phyloP scores from a whole-genome alignment of 2,329 filamentous ascomycete species.

The Fusarium miscanthi region DNA sequence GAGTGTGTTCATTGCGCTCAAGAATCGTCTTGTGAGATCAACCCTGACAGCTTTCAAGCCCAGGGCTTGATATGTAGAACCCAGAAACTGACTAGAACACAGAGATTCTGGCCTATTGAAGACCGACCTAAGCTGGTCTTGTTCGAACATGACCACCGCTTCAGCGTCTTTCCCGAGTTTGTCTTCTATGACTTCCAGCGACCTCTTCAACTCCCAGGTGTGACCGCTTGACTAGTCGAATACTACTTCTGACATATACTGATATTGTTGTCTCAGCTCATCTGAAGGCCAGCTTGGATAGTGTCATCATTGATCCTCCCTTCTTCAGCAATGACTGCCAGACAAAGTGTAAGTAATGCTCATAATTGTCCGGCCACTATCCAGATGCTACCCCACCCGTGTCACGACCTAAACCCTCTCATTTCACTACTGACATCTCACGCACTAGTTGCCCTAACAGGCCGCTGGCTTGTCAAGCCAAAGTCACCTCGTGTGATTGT shows the following conservation, averaged over 20 bases:
- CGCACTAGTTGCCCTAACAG: conserved; percentile 74
- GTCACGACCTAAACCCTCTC: neutral
- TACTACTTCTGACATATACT: neutral
- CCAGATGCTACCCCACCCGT: neutral
- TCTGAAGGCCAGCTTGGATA: conserved; percentile 73
- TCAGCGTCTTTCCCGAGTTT: conserved; percentile 79
- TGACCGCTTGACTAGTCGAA: neutral
- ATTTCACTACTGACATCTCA: conserved; percentile 25
- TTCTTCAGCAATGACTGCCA: conserved; percentile 85
- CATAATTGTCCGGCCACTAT: neutral
- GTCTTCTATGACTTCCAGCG: conserved; percentile 78
- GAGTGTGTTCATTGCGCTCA: conserved; percentile 80
- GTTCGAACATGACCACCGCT: conserved; percentile 80
- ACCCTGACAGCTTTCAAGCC: neutral
- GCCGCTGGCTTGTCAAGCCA: conserved; percentile 74
- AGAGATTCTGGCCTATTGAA: conserved; percentile 37
- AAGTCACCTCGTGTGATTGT: conserved; percentile 64
- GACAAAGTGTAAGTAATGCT: conserved; percentile 69
- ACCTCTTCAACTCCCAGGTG: conserved; percentile 73
- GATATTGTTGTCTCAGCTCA: conserved; percentile 50
- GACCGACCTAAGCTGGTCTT: conserved; percentile 69
- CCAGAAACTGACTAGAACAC: conserved; percentile 16
- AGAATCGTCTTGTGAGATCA: conserved; percentile 67
- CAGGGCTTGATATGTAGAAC: neutral
- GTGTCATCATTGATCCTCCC: conserved; percentile 80